A percentile compares a stretch with the other conserved stretches of the same genome.
Conservation (phyloP, 2,329 filamentous ascomycete species). For the Phyllosticta paracitricarpa region DNA sequence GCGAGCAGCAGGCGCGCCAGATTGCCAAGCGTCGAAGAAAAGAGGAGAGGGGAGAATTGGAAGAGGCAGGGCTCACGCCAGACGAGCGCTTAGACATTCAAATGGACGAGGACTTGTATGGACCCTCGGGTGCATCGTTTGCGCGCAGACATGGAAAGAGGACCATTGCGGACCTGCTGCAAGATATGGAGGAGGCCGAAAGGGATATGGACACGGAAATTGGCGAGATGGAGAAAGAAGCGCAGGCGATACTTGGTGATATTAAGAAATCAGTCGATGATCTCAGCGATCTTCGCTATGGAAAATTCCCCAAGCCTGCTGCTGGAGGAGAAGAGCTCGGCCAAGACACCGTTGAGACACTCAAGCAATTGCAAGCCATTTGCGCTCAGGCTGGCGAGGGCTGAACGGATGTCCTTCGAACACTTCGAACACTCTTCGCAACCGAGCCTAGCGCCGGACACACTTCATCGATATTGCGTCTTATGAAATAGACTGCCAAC, state of each 20-base stretch:
- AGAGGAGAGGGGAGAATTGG: conserved; percentile 44
- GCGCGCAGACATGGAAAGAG: conserved; percentile 44
- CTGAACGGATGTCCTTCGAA: not conserved
- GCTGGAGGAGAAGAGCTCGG: conserved; percentile 51
- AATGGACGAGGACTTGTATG: conserved; percentile 35
- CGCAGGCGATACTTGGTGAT: conserved; percentile 47
- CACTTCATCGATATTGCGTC: too few species aligned
- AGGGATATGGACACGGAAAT: conserved; percentile 60
- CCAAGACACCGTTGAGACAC: conserved; percentile 57
- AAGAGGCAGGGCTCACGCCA: conserved; percentile 35
- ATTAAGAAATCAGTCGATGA: conserved; percentile 58
- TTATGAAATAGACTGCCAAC: too few species aligned
- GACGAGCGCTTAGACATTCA: conserved; percentile 50
- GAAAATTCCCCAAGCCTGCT: conserved; percentile 47
- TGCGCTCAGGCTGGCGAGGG: conserved; percentile 32
- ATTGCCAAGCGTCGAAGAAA: conserved; percentile 45
- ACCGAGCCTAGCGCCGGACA: too few species aligned
- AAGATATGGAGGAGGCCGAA: conserved; percentile 59
- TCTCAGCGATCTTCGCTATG: conserved; percentile 75
- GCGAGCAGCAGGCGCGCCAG: conserved; percentile 48
- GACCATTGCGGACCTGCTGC: conserved; percentile 53
- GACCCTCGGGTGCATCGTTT: conserved; percentile 27
- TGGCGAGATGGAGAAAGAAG: conserved; percentile 53
- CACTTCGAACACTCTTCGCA: not conserved
- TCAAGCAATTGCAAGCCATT: conserved; percentile 53